Conservation (phyloP, 1,284 basidiomycete genomes). For the Puccinia novopanici region DNA sequence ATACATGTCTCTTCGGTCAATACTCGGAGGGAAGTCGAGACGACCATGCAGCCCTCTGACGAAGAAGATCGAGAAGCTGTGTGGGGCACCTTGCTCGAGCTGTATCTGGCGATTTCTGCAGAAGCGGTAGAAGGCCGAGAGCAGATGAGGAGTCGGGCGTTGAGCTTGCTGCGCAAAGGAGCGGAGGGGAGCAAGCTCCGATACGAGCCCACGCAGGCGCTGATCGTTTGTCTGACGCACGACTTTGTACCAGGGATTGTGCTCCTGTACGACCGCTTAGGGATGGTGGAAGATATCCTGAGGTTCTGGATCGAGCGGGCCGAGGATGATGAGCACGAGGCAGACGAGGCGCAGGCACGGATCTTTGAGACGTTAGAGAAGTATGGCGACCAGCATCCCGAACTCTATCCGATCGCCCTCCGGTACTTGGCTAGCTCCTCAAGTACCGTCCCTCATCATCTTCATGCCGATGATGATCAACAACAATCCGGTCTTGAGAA, state of each 20-base stretch:
- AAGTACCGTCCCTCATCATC: not conserved
- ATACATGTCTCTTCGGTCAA: slow-evolving; percentile 33
- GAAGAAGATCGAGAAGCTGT: slow-evolving; percentile 76
- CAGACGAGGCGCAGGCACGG: slow-evolving; percentile 64
- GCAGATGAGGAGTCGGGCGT: slow-evolving; percentile 64
- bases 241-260: slow-evolving; percentile 81
- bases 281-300: slow-evolving; percentile 93
- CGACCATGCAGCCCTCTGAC: slow-evolving; percentile 62
- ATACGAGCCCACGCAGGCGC: slow-evolving; percentile 84
- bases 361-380: slow-evolving; percentile 72
- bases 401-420: slow-evolving; percentile 85
- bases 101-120: slow-evolving; percentile 72
- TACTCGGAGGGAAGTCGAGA: slow-evolving; percentile 15
- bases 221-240: slow-evolving; percentile 84
- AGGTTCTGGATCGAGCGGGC: slow-evolving; percentile 74
- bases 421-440: slow-evolving; percentile 78
- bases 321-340: slow-evolving; percentile 62
- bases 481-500: slow-evolving; percentile 60
- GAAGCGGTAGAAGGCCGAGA: slow-evolving; percentile 56
- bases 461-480: not conserved
- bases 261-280: slow-evolving; percentile 85
- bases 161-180: slow-evolving; percentile 68
- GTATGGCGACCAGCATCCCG: slow-evolving; percentile 72
- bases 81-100: slow-evolving; percentile 94
- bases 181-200: slow-evolving; percentile 64